Evolutionary conservation across 2,329 filamentous ascomycete species (phyloP).

Genomic region (Meredithiella fracta): DNA sequence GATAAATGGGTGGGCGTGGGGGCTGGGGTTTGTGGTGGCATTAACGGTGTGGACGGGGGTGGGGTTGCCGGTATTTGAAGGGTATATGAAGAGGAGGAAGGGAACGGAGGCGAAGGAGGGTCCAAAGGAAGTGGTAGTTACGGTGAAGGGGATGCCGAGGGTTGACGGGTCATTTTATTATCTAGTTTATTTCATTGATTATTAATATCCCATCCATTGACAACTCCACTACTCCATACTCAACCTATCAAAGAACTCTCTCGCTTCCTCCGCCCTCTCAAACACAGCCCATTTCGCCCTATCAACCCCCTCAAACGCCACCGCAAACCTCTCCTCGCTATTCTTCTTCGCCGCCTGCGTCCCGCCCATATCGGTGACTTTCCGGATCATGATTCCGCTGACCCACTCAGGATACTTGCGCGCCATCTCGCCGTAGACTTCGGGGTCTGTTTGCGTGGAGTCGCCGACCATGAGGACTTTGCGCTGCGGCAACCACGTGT

Average conservation of each 20-base stretch:
- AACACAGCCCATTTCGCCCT: slow-evolving; percentile 65
- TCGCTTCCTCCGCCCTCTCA: slow-evolving; percentile 40
- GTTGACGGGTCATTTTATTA: no score
- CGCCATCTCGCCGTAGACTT: slow-evolving; percentile 69
- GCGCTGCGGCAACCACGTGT: slow-evolving; percentile 59
- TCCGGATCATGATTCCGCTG: slow-evolving; percentile 68
- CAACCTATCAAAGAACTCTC: slow-evolving; percentile 6
- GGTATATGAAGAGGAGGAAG: background rate
- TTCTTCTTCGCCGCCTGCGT: slow-evolving; percentile 58
- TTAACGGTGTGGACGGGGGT: slow-evolving; percentile 23
- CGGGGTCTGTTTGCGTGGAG: slow-evolving; percentile 80
- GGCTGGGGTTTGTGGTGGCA: slow-evolving; percentile 20
- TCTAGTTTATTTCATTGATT: no score
- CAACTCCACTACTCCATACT: no score
- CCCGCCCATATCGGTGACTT: slow-evolving; percentile 57
- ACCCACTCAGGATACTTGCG: slow-evolving; percentile 59
- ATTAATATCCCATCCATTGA: no score
- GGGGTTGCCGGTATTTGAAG: slow-evolving; percentile 18
- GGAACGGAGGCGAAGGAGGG: background rate
- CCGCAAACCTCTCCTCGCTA: slow-evolving; percentile 58
- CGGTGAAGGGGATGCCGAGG: no score
- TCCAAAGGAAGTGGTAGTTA: background rate
- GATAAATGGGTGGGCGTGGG: slow-evolving; percentile 24
- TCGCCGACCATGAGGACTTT: slow-evolving; percentile 78
- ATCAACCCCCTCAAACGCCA: slow-evolving; percentile 64